Percentiles rank a stretch among this genome's conserved stretches.
Evolutionary conservation across 192 early-diverging fungal species (phyloP).

Genomic region (Coemansia sp.): DNA sequence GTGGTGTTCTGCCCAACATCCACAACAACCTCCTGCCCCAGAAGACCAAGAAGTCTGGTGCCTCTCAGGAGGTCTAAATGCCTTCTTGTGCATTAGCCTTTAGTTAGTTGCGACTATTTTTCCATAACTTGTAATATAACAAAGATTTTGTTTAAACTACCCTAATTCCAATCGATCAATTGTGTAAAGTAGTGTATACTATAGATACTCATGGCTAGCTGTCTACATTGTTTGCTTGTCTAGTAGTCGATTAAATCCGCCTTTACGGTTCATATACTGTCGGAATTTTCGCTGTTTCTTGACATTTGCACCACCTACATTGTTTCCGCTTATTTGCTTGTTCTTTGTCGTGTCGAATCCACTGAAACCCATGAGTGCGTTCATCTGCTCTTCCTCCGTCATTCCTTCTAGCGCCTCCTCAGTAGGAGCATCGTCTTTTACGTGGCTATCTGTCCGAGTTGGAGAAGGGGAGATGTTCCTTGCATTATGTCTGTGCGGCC

Average conservation of each 20-base stretch:
- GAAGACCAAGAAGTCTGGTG: slow-evolving; percentile 71
- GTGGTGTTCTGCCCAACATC: slow-evolving; percentile 94
- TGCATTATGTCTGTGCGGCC: slow-evolving; percentile 1
- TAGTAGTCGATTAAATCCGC: slow-evolving; percentile 74
- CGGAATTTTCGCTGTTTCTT: slow-evolving; percentile 86
- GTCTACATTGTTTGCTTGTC: slow-evolving; percentile 25
- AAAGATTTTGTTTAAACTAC: slow-evolving; percentile 6
- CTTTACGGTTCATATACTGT: slow-evolving; percentile 93
- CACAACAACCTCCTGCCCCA: slow-evolving; percentile 81
- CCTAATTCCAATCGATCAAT: not conserved
- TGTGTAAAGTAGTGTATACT: slow-evolving; percentile 8
- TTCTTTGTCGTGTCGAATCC: slow-evolving; percentile 84
- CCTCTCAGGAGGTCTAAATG: slow-evolving; percentile 64
- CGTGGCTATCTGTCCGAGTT: not conserved
- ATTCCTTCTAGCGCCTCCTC: slow-evolving; percentile 20
- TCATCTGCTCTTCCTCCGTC: slow-evolving; percentile 75
- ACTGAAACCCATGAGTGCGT: slow-evolving; percentile 82
- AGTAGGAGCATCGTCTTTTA: not conserved
- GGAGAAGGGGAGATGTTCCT: slow-evolving; percentile 19
- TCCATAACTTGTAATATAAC: slow-evolving; percentile 35
- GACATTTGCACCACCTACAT: slow-evolving; percentile 72
- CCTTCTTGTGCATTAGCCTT: not conserved
- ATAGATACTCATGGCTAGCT: too few species aligned
- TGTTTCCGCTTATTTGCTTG: slow-evolving; percentile 75
- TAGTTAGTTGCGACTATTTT: slow-evolving; percentile 5